Conservation (phyloP, 2,329 filamentous ascomycete genomes). For the Neobulgaria alba region DNA sequence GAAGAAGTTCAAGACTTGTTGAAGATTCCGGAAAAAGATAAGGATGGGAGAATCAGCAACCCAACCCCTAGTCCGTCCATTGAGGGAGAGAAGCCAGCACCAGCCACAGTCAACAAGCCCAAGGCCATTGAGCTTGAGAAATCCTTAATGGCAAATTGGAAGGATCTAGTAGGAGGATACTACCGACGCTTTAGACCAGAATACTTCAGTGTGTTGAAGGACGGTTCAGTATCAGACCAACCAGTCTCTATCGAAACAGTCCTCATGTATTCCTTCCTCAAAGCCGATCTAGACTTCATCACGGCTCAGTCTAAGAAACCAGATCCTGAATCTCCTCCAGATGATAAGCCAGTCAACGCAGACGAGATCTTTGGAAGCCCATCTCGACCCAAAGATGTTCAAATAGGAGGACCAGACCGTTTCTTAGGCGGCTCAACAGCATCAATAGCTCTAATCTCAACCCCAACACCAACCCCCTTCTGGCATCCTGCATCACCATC, state of each 20-base stretch:
- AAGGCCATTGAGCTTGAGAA: conserved; percentile 62
- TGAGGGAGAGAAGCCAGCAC: conserved; percentile 33
- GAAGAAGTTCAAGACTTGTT: conserved; percentile 32
- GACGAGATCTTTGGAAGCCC: conserved; percentile 72
- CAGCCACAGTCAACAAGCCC: conserved; percentile 34
- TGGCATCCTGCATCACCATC: conserved; percentile 87
- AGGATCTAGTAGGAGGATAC: conserved; percentile 81
- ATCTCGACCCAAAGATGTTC: conserved; percentile 45
- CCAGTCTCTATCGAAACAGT: conserved; percentile 64
- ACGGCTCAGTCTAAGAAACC: conserved; percentile 77
- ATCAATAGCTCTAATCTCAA: conserved; percentile 83
- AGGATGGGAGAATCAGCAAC: conserved; percentile 27
- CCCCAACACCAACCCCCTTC: conserved; percentile 82
- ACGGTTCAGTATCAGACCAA: conserved; percentile 21
- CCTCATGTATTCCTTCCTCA: conserved; percentile 85
- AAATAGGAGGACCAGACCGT: conserved; percentile 65
- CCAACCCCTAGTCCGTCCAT: conserved; percentile 31
- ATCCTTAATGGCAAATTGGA: conserved; percentile 68
- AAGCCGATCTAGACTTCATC: conserved; percentile 90
- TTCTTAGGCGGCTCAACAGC: conserved; percentile 94
- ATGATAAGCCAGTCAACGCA: conserved; percentile 73
- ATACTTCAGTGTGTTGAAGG: conserved; percentile 48
- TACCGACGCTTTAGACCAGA: conserved; percentile 83
- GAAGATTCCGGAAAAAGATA: conserved; percentile 16
- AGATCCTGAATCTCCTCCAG: conserved; percentile 60